Conservation (phyloP, 2,329 filamentous ascomycete species). For the Pyricularia grisea region DNA sequence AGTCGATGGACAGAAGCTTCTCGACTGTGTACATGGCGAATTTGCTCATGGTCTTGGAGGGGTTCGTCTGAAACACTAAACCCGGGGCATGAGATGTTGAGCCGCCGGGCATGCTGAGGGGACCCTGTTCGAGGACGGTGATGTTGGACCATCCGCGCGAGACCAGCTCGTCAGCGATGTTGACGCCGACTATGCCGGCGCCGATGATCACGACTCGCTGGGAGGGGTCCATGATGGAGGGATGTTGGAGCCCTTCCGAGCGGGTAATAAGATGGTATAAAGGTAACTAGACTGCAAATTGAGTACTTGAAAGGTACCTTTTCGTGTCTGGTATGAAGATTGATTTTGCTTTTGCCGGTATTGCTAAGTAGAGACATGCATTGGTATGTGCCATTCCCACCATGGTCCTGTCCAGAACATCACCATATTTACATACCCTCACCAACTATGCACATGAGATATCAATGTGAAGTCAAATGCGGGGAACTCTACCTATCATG, state of each 20-base stretch:
- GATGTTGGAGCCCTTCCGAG: background rate
- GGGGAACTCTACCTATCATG: background rate
- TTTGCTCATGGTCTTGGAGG: slow-evolving; percentile 45
- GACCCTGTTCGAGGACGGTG: slow-evolving; percentile 56
- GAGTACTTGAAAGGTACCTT: background rate
- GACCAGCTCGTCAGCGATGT: slow-evolving; percentile 55
- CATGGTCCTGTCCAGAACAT: background rate
- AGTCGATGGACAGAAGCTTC: slow-evolving; percentile 47
- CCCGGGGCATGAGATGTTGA: slow-evolving; percentile 58
- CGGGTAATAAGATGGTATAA: background rate
- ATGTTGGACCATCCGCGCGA: slow-evolving; percentile 53
- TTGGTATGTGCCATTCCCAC: background rate
- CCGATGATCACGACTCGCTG: slow-evolving; percentile 48
- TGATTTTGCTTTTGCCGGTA: background rate
- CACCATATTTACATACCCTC: background rate
- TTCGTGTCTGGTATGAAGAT: background rate
- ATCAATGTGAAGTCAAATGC: background rate
- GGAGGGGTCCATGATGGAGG: slow-evolving; percentile 1
- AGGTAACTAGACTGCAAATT: background rate
- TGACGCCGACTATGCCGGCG: slow-evolving; percentile 55
- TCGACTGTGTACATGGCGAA: slow-evolving; percentile 54
- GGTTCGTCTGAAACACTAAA: slow-evolving; percentile 54
- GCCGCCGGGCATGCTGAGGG: slow-evolving; percentile 51
- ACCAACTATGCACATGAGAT: background rate
- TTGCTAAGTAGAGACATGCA: background rate